A percentile compares a stretch with the other conserved stretches of the same genome.
These are phyloP conservation scores for Blastomyces gilchristii DNA, from an alignment of 2,329 filamentous ascomycete genomes.

Conservation along the genomic window DNA sequence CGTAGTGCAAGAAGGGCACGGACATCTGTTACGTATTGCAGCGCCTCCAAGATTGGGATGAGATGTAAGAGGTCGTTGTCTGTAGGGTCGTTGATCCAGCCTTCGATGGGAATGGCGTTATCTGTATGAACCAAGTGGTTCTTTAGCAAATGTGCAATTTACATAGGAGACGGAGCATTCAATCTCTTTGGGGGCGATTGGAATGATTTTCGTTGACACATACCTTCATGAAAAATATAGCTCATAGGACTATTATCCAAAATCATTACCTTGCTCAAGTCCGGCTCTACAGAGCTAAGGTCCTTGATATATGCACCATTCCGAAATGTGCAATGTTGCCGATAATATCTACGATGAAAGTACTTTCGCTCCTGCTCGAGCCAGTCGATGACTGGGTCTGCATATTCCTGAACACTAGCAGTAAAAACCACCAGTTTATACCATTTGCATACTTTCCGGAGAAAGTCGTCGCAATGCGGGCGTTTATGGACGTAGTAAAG, in stretches of 20 bases:
- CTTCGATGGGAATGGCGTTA: constrained; percentile 97
- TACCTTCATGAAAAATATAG: constrained; percentile 97
- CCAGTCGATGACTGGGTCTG: constrained; percentile 98
- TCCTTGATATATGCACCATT: constrained; percentile 98
- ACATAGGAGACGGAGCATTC: not conserved
- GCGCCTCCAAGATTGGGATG: constrained; percentile 79
- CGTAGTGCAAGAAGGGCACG: constrained; percentile 78
- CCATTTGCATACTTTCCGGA: constrained; percentile 93
- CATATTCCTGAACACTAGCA: constrained; percentile 95
- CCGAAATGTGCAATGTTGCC: constrained; percentile 91
- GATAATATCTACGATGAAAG: constrained; percentile 86
- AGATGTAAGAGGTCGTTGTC: constrained; percentile 91
- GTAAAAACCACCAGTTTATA: constrained; percentile 96
- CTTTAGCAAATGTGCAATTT: constrained; percentile 6
- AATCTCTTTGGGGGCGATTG: not conserved
- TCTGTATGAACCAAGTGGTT: constrained; percentile 45
- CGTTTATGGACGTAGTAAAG: constrained; percentile 98
- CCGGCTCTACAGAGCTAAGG: constrained; percentile 87
- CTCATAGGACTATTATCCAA: constrained; percentile 96
- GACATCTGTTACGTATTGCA: constrained; percentile 96
- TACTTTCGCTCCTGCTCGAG: constrained; percentile 93
- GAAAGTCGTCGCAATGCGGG: constrained; percentile 90
- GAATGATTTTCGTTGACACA: constrained; percentile 19
- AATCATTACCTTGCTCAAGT: constrained; percentile 97
- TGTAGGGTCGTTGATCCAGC: constrained; percentile 97